A percentile compares a stretch with the other conserved stretches of the same genome.
Evolutionary conservation across 2,329 filamentous ascomycete species (phyloP).

Genomic region (Fusarium lateritium): DNA sequence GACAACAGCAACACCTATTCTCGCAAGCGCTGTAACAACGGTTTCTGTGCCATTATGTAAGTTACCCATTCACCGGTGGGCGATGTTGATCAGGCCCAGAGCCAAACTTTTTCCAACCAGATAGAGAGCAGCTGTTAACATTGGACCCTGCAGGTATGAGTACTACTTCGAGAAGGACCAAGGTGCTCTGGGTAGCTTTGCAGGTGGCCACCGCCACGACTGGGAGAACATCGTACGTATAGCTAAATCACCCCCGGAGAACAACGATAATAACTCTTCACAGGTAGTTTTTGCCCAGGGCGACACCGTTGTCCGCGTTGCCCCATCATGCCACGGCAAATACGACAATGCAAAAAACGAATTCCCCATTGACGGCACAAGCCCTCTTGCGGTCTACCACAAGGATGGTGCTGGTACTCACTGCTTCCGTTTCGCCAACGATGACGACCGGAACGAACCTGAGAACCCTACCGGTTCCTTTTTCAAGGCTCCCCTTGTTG

Average conservation of each 20-base stretch:
- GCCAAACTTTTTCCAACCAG: too few relatives aligned
- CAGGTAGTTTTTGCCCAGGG: slow-evolving; percentile 52
- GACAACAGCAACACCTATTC: slow-evolving; percentile 53
- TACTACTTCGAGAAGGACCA: slow-evolving; percentile 64
- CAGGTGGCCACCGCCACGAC: slow-evolving; percentile 58
- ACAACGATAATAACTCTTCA: too few relatives aligned
- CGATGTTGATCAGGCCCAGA: accelerated
- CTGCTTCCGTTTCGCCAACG: slow-evolving; percentile 52
- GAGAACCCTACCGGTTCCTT: slow-evolving; percentile 49
- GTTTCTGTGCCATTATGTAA: slow-evolving; percentile 53
- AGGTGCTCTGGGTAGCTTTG: slow-evolving; percentile 50
- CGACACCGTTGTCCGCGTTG: slow-evolving; percentile 47
- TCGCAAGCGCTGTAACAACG: slow-evolving; percentile 54
- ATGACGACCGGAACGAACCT: slow-evolving; percentile 42
- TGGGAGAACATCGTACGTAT: slow-evolving; percentile 55
- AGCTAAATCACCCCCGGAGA: too few relatives aligned
- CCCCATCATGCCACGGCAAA: slow-evolving; percentile 49
- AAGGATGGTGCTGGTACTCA: slow-evolving; percentile 51
- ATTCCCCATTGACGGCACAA: slow-evolving; percentile 39
- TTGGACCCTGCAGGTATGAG: slow-evolving; percentile 34
- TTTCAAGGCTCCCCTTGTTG: slow-evolving; percentile 47
- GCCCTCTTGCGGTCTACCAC: slow-evolving; percentile 50
- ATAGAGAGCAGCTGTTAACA: not conserved
- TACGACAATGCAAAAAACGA: slow-evolving; percentile 46
- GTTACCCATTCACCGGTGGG: not conserved